Evolutionary conservation across 345 rosid species (phyloP).

Genomic region (Trapa bicornis): DNA sequence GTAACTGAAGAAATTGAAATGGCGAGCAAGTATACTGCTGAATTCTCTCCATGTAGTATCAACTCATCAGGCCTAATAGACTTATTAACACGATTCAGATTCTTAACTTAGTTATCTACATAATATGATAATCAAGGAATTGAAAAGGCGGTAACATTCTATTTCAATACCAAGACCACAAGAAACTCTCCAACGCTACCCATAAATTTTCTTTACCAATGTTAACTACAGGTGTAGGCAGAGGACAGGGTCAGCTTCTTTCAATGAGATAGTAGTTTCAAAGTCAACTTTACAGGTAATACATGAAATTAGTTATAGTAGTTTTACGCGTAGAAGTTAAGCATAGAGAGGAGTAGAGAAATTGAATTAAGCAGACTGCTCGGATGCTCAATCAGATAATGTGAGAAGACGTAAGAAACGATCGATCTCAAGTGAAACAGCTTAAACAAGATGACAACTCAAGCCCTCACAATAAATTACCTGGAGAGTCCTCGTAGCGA

Average conservation of each 20-base stretch:
- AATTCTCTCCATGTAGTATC: neutral
- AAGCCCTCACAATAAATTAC: neutral
- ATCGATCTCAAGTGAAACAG: neutral
- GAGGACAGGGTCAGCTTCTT: neutral
- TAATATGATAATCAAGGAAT: neutral
- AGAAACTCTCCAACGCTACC: neutral
- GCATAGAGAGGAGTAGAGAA: neutral
- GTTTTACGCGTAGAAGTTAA: neutral
- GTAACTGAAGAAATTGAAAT: neutral
- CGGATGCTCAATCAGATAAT: neutral
- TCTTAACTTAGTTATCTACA: neutral
- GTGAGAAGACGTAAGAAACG: neutral
- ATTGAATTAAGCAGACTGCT: neutral
- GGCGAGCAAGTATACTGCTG: neutral
- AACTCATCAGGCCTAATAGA: neutral
- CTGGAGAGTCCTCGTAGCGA: constrained; percentile 35
- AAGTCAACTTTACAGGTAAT: neutral
- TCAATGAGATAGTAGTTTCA: neutral
- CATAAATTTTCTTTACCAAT: no score
- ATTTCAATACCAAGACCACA: no score
- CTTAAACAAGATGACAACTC: neutral
- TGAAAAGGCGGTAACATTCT: neutral
- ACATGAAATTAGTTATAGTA: neutral
- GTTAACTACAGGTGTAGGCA: no score
- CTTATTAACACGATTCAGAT: neutral